These are phyloP conservation scores for Cercospora berteroae DNA, from an alignment of 2,329 filamentous ascomycete genomes.

Conservation along the genomic window DNA sequence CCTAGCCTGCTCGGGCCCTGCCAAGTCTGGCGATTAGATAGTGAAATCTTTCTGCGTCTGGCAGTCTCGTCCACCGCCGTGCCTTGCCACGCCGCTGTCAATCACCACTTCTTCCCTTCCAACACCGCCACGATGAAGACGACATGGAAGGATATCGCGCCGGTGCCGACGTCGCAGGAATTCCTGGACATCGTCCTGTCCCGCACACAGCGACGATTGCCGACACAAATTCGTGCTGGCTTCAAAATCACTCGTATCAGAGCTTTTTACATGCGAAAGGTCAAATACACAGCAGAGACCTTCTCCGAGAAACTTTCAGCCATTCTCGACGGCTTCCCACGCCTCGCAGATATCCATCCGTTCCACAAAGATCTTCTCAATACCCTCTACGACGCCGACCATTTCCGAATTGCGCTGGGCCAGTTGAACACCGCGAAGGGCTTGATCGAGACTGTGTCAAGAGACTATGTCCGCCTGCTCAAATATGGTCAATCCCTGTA, in stretches of 20 bases:
- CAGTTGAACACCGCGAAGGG: constrained; percentile 95
- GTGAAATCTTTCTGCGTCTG: constrained; percentile 4
- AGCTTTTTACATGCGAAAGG: constrained; percentile 94
- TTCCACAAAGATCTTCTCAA: constrained; percentile 93
- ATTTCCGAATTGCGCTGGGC: constrained; percentile 94
- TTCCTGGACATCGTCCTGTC: constrained; percentile 97
- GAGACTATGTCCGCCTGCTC: constrained; percentile 92
- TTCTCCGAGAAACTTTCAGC: constrained; percentile 89
- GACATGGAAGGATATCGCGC: constrained; percentile 56
- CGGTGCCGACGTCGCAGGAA: constrained; percentile 78
- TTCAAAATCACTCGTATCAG: constrained; percentile 96
- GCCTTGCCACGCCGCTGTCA: constrained; percentile 8
- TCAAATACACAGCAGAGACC: constrained; percentile 97
- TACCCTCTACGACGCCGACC: constrained; percentile 97
- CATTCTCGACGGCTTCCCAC: constrained; percentile 90
- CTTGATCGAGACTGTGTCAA: constrained; percentile 89
- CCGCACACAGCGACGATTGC: constrained; percentile 85
- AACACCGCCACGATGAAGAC: constrained; percentile 52
- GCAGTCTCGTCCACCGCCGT: constrained; percentile 3
- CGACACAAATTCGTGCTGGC: constrained; percentile 90
- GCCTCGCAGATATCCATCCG: constrained; percentile 89
- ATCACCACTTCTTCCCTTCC: neutral
- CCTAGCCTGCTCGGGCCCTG: neutral
- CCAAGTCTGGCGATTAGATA: neutral
- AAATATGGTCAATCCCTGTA: constrained; percentile 97